Percentiles rank a stretch among this genome's conserved stretches.
phyloP scores from a whole-genome alignment of 2,329 filamentous ascomycete species.

The Chalaropsis thielavioides region DNA sequence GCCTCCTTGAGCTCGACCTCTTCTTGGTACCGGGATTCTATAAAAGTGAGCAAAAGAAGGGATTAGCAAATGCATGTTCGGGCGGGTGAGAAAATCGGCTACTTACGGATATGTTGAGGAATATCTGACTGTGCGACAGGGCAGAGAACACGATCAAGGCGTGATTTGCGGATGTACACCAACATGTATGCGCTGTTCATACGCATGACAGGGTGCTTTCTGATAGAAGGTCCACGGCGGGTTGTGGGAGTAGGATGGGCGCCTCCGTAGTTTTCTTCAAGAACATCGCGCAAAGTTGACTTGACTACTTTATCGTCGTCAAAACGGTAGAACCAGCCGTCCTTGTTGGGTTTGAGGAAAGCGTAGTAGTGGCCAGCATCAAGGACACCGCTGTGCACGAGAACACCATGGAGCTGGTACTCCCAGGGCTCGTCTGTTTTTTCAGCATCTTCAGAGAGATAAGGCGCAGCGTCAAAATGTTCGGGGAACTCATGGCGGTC shows the following conservation, averaged over 20 bases:
- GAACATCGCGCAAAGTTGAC: slow-evolving; percentile 74
- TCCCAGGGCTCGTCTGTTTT: slow-evolving; percentile 67
- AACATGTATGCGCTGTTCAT: slow-evolving; percentile 93
- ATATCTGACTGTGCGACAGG: slow-evolving; percentile 64
- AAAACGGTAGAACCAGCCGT: slow-evolving; percentile 91
- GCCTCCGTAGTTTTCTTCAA: slow-evolving; percentile 94
- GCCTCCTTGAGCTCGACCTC: slow-evolving; percentile 65
- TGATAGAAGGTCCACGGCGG: slow-evolving; percentile 31
- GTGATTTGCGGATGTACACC: slow-evolving; percentile 84
- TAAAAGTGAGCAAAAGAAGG: slow-evolving; percentile 17
- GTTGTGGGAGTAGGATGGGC: slow-evolving; percentile 47
- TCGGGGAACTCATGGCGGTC: slow-evolving; percentile 85
- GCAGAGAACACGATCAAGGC: slow-evolving; percentile 67
- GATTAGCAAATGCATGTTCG: neutral
- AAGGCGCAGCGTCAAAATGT: slow-evolving; percentile 68
- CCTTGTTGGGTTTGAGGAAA: slow-evolving; percentile 83
- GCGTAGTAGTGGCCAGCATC: slow-evolving; percentile 98
- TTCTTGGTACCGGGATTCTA: slow-evolving; percentile 62
- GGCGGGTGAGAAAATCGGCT: neutral
- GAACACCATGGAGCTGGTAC: slow-evolving; percentile 85
- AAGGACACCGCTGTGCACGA: slow-evolving; percentile 91
- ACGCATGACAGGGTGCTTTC: slow-evolving; percentile 46
- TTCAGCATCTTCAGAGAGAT: slow-evolving; percentile 73
- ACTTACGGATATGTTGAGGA: slow-evolving; percentile 31
- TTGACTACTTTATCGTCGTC: slow-evolving; percentile 96